phyloP scores from a whole-genome alignment of 768 basidiomycete genomes.

The Leccinum aurantiacum region DNA sequence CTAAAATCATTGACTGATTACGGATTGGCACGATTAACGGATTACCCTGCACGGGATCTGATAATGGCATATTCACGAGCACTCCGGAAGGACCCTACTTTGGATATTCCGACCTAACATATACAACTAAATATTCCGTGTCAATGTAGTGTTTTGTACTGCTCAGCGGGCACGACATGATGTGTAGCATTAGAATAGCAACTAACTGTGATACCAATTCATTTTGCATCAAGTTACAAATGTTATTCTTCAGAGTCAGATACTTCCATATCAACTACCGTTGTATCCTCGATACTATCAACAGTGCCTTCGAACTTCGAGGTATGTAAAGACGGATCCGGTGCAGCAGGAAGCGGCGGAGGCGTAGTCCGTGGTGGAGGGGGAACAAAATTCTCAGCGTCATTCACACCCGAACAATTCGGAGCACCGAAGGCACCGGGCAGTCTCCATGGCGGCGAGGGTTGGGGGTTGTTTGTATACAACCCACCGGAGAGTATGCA shows the following conservation, averaged over 20 bases:
- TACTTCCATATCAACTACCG: slow-evolving; percentile 28
- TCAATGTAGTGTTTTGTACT: slow-evolving; percentile 22
- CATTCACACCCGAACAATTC: not conserved
- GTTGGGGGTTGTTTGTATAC: not conserved
- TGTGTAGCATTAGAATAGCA: slow-evolving; percentile 29
- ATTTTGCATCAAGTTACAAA: not conserved
- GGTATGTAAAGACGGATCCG: not conserved
- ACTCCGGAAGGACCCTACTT: slow-evolving; percentile 18
- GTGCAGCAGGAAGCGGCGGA: slow-evolving; percentile 32
- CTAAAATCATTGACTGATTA: slow-evolving; percentile 21
- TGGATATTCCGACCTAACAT: slow-evolving; percentile 10
- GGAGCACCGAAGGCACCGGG: slow-evolving; percentile 17
- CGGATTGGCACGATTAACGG: slow-evolving; percentile 18
- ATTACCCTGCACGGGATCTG: slow-evolving; percentile 13
- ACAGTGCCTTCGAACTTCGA: not conserved
- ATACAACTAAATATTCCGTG: slow-evolving; percentile 4
- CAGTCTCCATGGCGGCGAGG: slow-evolving; percentile 26
- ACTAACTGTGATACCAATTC: slow-evolving; percentile 3
- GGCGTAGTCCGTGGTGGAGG: slow-evolving; percentile 36
- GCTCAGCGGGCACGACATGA: slow-evolving; percentile 18
- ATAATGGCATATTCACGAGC: slow-evolving; percentile 14
- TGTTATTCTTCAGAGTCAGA: slow-evolving; percentile 17
- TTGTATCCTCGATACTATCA: slow-evolving; percentile 7
- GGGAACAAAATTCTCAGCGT: slow-evolving; percentile 22
- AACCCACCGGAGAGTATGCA: slow-evolving; percentile 30